Conservation (phyloP, 2,329 filamentous ascomycete species). For the Trichoderma arundinaceum region DNA sequence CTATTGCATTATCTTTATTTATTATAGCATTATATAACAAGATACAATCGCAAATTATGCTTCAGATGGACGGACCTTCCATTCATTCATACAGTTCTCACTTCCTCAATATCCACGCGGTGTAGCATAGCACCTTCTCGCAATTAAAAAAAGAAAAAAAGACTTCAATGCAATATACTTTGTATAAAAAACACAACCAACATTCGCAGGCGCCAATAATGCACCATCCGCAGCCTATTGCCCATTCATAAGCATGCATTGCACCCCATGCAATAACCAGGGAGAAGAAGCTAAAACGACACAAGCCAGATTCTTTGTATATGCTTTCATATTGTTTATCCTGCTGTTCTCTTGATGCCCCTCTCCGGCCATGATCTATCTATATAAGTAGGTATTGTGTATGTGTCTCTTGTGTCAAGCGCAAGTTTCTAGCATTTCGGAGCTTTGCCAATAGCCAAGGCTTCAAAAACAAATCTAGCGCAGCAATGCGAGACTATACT, state of each 20-base stretch:
- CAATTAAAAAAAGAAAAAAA: no score
- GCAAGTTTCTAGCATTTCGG: neutral
- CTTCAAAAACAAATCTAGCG: neutral
- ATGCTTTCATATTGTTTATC: neutral
- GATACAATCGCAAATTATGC: no score
- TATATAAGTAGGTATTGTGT: neutral
- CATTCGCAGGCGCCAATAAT: neutral
- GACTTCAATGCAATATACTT: neutral
- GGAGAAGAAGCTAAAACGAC: slow-evolving; percentile 18
- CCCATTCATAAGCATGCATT: neutral
- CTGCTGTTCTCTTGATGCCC: slow-evolving; percentile 5
- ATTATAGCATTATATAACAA: no score
- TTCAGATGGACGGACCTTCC: neutral
- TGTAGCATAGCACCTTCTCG: neutral
- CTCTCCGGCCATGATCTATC: slow-evolving; percentile 5
- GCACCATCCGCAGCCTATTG: neutral
- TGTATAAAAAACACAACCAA: neutral
- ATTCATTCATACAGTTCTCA: neutral
- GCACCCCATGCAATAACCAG: neutral
- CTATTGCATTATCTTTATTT: neutral
- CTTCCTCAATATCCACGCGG: neutral
- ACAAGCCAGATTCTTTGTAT: neutral
- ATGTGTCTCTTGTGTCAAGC: neutral
- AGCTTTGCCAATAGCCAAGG: neutral
- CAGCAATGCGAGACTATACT: neutral